A percentile compares a stretch with the other conserved stretches of the same genome.
Conservation (phyloP, 2,329 filamentous ascomycete species). For the Cladophialophora carrionii region DNA sequence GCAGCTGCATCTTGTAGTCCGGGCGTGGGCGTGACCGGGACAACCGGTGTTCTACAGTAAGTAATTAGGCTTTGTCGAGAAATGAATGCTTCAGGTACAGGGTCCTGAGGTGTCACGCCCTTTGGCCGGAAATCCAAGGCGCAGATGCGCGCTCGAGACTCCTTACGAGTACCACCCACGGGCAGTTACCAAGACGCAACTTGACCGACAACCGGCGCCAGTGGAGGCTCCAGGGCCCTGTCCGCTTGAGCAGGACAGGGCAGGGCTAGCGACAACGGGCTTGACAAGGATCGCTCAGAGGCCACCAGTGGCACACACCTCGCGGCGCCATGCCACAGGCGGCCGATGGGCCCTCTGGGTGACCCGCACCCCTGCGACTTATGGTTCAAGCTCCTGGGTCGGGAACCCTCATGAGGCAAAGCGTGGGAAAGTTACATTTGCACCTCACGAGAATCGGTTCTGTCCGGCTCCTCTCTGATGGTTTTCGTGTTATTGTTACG, state of each 20-base stretch:
- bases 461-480: constrained; percentile 3
- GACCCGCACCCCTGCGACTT: constrained; percentile 1
- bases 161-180: too few species aligned
- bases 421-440: constrained; percentile 16
- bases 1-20: not conserved
- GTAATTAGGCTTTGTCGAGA: not conserved
- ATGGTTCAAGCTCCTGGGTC: constrained; percentile 5
- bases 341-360: constrained; percentile 8
- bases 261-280: not conserved
- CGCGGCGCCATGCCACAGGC: not conserved
- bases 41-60: not conserved
- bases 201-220: constrained; percentile 19
- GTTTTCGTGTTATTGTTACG: constrained; percentile 2
- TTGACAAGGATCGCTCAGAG: constrained; percentile 7
- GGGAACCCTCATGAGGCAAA: constrained; percentile 16
- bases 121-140: not conserved
- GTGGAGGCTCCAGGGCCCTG: not conserved
- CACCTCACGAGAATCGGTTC: constrained; percentile 7
- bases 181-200: constrained; percentile 6
- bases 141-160: constrained; percentile 12
- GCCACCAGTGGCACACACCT: constrained; percentile 6
- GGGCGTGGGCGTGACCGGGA: not conserved
- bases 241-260: not conserved
- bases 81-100: not conserved
- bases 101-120: not conserved